Base-by-base conservation (phyloP, 2,329 filamentous ascomycete genomes). In the Berkeleyomyces rouxiae region DNA sequence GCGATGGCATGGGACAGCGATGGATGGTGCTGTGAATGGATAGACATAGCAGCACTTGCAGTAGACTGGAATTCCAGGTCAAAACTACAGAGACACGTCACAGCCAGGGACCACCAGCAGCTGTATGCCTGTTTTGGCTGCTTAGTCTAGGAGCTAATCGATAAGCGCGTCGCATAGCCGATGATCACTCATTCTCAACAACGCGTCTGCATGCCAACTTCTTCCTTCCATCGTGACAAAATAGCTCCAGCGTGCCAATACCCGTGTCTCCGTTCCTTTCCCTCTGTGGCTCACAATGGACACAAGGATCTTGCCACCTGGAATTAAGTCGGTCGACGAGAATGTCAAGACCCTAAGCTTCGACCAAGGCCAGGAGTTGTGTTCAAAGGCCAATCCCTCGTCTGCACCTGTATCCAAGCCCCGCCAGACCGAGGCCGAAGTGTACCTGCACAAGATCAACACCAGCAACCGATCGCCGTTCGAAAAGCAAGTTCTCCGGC, bases 401-500 rank as follows among this genome's bases (percentile, higher is more conserved):
- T 11, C 31, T 6, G 13, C 36, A n/a, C 23, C 23, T 23, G 23
- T 23, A 23, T 23, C 23, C 23, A 23, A 23, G 23, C 23, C 23
- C 23, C 23, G 23, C 23, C 23, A 23, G 23, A 39, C 39, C n/a
- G 69, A 70, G 46, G 75, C 75, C 73, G 68, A 69, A 9, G 62
- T 70, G 0, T 75, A 78, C 64, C 74, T 80, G 2, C 67, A 69
- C 37, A 76, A 74, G 66, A 81, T 81, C 67, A 73, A 74, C 6
- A 66, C 70, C 13, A 76, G 75, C 23, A 66, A 67, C 36, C 73
- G 75, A 66, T 82, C 82, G 0, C 68, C 75, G 4, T 84, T 82
- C 68, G 81, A 84, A 71, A 81, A 83, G 71, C 73, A 74, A 64
- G 81, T 95, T 66, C 92, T 90, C 75, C 74, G 79, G 1, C 78